Conservation (phyloP, 2,329 filamentous ascomycete species). For the Alternaria tenuissima region DNA sequence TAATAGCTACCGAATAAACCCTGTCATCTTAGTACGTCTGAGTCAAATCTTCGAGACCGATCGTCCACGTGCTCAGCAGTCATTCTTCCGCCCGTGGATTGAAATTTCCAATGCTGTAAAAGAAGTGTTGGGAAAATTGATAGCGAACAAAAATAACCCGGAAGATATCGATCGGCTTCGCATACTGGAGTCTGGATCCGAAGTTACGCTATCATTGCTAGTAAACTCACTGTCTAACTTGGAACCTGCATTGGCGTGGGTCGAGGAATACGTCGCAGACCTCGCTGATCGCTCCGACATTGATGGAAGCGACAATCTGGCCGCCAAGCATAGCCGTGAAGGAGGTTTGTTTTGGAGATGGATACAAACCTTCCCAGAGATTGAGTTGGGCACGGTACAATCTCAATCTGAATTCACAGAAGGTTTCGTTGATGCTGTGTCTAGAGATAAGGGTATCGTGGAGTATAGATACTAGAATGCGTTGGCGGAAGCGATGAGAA, state of each 20-base stretch:
- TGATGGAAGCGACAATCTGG: background rate
- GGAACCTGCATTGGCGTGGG: conserved; percentile 1
- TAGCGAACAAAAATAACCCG: background rate
- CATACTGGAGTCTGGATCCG: background rate
- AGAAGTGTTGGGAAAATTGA: background rate
- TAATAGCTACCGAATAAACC: background rate
- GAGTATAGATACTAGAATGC: background rate
- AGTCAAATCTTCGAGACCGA: conserved; percentile 13
- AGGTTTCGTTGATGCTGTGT: background rate
- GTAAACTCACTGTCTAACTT: background rate
- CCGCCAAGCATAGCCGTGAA: conserved; percentile 8
- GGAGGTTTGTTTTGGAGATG: conserved; percentile 14
- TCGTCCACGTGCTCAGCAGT: background rate
- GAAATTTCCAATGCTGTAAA: background rate
- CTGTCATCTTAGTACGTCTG: background rate
- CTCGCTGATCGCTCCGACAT: background rate
- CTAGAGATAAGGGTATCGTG: background rate
- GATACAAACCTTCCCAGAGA: conserved; percentile 17
- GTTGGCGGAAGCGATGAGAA: background rate
- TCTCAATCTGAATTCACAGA: background rate
- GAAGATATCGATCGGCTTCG: conserved; percentile 1
- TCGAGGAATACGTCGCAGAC: conserved; percentile 2
- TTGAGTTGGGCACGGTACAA: background rate
- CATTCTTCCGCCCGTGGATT: conserved; percentile 14
- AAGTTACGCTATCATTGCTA: background rate